Evolutionary conservation across 2,329 filamentous ascomycete genomes (phyloP), one percentile per base, ranked within the genome.

Genomic region (Fusarium sp.): DNA sequence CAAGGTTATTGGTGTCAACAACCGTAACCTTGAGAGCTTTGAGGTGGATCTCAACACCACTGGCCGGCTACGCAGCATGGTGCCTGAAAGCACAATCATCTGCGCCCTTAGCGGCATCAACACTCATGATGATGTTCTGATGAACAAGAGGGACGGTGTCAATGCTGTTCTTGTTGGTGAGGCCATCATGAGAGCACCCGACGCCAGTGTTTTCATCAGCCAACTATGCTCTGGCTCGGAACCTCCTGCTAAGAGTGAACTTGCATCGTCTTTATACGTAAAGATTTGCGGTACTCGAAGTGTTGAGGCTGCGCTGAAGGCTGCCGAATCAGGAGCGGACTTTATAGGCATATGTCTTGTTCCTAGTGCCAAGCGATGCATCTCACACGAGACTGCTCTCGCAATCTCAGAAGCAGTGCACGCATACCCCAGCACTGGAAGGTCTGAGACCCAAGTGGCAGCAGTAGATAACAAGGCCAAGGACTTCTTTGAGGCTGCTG

Each of bases 211-310:
- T 21, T 99, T 99, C 80, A 96, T 98, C 75, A 85, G 88, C 33
- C 87, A 94, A 72, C 87, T 99, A 23, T 92, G 97, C 70, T 90
- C 92, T 37, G 85, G 87, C 49, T 76, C 76, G 15, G 75, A 81
- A 7, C 72, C 77, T 9, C 68, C 75, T 18, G 73, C 69, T 50
- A 82, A 74, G 51, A 76, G 75, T 29, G 73, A 74, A n/a, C 74
- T 70, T 25, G 67, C 78, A 27, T 79, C 80, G 17, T 78, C 83
- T 20, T 83, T 93, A 2, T 83, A 96, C 29, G 94, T 97, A 69
- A 99, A 99, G 81, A 97, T 99, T 23, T 99, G 96, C 77, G 96
- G 96, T 8, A 98, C 94, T 11, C 87, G 95, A 58, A 93, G 88
- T 60, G 85, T 90, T 11, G 93, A 96, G 75, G 93, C 90, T 17